Evolutionary conservation across 1,139 yeast genomes (phyloP).

Genomic region (Komagataea norvegica): DNA sequence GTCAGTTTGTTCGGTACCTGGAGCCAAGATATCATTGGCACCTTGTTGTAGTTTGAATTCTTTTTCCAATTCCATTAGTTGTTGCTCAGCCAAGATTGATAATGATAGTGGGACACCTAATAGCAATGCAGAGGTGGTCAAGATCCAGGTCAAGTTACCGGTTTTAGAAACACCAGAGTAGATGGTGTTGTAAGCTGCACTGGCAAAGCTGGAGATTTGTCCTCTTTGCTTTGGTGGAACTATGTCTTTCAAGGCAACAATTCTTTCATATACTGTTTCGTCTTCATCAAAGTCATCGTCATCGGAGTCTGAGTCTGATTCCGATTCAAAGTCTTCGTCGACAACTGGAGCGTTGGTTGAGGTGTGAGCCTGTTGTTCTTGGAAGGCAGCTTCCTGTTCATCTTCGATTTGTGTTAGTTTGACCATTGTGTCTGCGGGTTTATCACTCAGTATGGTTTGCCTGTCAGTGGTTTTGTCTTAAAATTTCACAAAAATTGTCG

Average conservation of each 20-base stretch:
- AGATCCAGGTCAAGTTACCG: conserved; percentile 78
- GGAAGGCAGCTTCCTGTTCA: conserved; percentile 40
- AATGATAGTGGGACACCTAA: conserved; percentile 91
- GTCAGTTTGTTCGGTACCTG: conserved; percentile 52
- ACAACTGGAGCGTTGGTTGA: conserved; percentile 24
- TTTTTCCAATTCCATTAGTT: conserved; percentile 89
- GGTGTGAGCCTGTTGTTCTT: conserved; percentile 26
- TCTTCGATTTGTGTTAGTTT: conserved; percentile 69
- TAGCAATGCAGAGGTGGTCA: conserved; percentile 78
- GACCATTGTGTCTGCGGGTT: conserved; percentile 43
- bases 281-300: conserved; percentile 75
- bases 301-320: conserved; percentile 56
- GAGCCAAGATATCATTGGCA: conserved; percentile 77
- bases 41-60: conserved; percentile 84
- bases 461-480: neutral
- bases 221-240: conserved; percentile 83
- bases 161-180: conserved; percentile 49
- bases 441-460: neutral
- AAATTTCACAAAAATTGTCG: conserved; percentile 1
- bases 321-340: conserved; percentile 33
- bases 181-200: conserved; percentile 36
- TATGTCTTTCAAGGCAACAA: conserved; percentile 86
- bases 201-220: conserved; percentile 33
- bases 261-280: conserved; percentile 83
- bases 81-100: conserved; percentile 88